Percentiles rank a stretch among this genome's conserved stretches.
Evolutionary conservation across 371 early-diverging fungal species (phyloP).

Genomic region (Rhizomucor pusillus): DNA sequence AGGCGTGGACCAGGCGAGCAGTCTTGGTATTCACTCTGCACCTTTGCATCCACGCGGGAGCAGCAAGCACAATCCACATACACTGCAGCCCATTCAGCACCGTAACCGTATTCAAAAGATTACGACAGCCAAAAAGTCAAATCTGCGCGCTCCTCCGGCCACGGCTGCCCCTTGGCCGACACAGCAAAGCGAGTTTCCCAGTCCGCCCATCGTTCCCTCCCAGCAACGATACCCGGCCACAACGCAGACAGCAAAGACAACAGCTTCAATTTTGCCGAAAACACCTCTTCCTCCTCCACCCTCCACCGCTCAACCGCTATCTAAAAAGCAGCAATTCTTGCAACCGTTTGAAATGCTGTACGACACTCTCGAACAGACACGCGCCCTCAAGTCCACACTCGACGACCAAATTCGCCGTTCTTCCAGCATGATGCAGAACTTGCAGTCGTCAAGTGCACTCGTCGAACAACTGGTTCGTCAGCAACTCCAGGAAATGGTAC

Average conservation of each 20-base stretch:
- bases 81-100: background rate
- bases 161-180: constrained; percentile 20
- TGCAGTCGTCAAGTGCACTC: constrained; percentile 69
- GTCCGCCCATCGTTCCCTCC: constrained; percentile 48
- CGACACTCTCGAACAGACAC: constrained; percentile 56
- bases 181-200: constrained; percentile 27
- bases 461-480: constrained; percentile 72
- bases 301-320: constrained; percentile 6
- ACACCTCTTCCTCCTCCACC: constrained; percentile 9
- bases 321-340: constrained; percentile 47
- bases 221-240: constrained; percentile 24
- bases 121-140: constrained; percentile 2
- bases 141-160: background rate
- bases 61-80: constrained; percentile 1
- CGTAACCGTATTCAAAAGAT: constrained; percentile 12
- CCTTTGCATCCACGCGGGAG: constrained; percentile 33
- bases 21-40: constrained; percentile 45
- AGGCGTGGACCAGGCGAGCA: constrained; percentile 15
- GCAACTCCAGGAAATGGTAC: constrained; percentile 42
- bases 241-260: constrained; percentile 6
- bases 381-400: constrained; percentile 55
- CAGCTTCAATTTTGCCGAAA: constrained; percentile 18
- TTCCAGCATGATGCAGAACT: constrained; percentile 67
- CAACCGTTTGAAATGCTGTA: constrained; percentile 58
- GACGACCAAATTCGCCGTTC: constrained; percentile 77